phyloP scores from a whole-genome alignment of 352 stramenopile genomes.

The Globisporangium ultimum region DNA sequence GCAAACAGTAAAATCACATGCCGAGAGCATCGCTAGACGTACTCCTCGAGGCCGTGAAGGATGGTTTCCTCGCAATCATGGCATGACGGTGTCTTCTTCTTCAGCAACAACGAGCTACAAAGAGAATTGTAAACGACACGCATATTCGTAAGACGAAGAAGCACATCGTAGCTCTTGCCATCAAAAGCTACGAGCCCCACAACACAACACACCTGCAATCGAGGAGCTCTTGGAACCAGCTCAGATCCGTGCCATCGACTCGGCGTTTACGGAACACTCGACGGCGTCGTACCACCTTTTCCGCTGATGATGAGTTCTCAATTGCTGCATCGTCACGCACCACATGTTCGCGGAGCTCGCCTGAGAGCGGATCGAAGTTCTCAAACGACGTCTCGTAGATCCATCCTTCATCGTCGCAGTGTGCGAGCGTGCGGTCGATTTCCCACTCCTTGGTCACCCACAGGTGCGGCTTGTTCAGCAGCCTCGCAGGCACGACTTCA shows the following conservation, averaged over 20 bases:
- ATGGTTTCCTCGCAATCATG: slow-evolving; percentile 64
- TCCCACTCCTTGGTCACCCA: slow-evolving; percentile 69
- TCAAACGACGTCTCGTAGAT: slow-evolving; percentile 49
- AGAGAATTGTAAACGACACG: slow-evolving; percentile 2
- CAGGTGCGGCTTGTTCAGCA: slow-evolving; percentile 70
- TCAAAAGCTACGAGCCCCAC: background rate
- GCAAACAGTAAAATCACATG: background rate
- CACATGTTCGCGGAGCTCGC: background rate
- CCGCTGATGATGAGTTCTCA: slow-evolving; percentile 8
- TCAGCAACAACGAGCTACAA: slow-evolving; percentile 49
- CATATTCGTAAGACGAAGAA: background rate
- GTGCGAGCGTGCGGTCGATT: slow-evolving; percentile 42
- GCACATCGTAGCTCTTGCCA: too few species aligned
- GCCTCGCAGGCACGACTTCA: slow-evolving; percentile 57
- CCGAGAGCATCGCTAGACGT: slow-evolving; percentile 11
- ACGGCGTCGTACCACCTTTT: slow-evolving; percentile 43
- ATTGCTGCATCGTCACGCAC: slow-evolving; percentile 2
- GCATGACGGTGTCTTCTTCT: slow-evolving; percentile 73
- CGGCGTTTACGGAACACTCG: slow-evolving; percentile 58
- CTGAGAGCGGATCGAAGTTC: slow-evolving; percentile 22
- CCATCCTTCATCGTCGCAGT: slow-evolving; percentile 69
- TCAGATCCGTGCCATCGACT: slow-evolving; percentile 70
- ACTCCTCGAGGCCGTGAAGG: slow-evolving; percentile 55
- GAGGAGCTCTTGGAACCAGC: slow-evolving; percentile 82
- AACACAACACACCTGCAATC: slow-evolving; percentile 53